Percentiles rank a stretch among this genome's conserved stretches.
Conservation (phyloP, 495 filamentous ascomycete genomes). For the Penicillium flavigenum region DNA sequence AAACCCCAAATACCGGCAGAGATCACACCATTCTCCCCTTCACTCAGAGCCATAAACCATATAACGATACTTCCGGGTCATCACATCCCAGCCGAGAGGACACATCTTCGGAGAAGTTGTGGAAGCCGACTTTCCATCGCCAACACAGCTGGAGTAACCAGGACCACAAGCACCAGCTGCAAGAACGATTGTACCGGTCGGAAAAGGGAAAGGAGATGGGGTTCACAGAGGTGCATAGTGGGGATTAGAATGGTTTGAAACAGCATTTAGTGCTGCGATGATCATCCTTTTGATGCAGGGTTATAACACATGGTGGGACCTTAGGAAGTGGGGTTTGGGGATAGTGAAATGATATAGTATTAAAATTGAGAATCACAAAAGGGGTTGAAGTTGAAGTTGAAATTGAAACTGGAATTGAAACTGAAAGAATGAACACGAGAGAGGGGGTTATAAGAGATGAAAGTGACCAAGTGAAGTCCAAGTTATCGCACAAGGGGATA, state of each 20-base stretch:
- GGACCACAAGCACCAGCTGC: slow-evolving; percentile 38
- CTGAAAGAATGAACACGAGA: neutral
- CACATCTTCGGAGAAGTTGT: slow-evolving; percentile 15
- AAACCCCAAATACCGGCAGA: neutral
- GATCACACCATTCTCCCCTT: neutral
- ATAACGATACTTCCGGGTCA: neutral
- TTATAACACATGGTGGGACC: neutral
- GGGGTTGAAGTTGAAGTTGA: neutral
- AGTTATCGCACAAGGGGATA: slow-evolving; percentile 12
- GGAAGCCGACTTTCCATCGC: slow-evolving; percentile 30
- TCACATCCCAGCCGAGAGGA: neutral
- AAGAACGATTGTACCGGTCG: slow-evolving; percentile 29
- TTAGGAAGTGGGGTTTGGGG: slow-evolving; percentile 2
- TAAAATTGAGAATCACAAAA: neutral
- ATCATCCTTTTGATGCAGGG: slow-evolving; percentile 1
- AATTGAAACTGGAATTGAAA: neutral
- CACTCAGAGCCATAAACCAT: neutral
- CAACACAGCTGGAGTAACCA: slow-evolving; percentile 39
- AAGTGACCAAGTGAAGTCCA: neutral
- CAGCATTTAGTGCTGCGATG: neutral
- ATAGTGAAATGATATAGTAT: neutral
- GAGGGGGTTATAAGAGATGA: neutral
- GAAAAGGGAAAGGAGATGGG: slow-evolving; percentile 31
- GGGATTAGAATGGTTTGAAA: neutral
- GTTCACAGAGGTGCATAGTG: slow-evolving; percentile 29